Conservation (phyloP, 176 grass and related monocot species). For the Pharus latifolius region DNA sequence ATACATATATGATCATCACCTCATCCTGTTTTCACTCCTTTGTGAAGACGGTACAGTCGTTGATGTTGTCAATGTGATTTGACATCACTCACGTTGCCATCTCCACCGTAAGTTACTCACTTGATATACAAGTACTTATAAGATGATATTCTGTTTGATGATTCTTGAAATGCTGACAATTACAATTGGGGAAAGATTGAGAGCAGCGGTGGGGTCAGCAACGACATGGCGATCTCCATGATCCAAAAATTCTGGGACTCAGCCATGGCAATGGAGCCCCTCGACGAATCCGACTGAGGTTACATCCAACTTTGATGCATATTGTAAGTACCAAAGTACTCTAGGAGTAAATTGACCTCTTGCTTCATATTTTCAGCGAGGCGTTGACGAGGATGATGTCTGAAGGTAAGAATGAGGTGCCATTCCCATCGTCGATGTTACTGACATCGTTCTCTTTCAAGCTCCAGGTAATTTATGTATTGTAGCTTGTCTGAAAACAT, state of each 20-base stretch:
- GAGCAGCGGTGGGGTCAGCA: constrained; percentile 10
- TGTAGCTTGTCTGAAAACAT: background rate
- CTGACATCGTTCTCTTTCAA: constrained; percentile 52
- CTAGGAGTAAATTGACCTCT: background rate
- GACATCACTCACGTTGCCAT: constrained; percentile 52
- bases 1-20: background rate
- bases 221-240: constrained; percentile 28
- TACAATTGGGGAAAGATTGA: constrained; percentile 32
- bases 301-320: too few relatives aligned
- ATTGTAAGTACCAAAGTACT: too few relatives aligned
- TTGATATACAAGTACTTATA: background rate
- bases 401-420: constrained; percentile 18
- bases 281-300: constrained; percentile 58
- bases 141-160: too few relatives aligned
- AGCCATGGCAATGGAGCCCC: constrained; percentile 39
- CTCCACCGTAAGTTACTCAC: constrained; percentile 27
- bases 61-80: constrained; percentile 58
- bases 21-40: background rate
- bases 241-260: constrained; percentile 86
- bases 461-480: constrained; percentile 9
- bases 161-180: background rate
- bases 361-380: constrained; percentile 19
- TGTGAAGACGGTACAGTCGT: constrained; percentile 45
- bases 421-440: background rate
- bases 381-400: constrained; percentile 32